Percentiles rank a stretch among this genome's conserved stretches.
Evolutionary conservation across 345 rosid species (phyloP).

Genomic region (Camelina neglecta): DNA sequence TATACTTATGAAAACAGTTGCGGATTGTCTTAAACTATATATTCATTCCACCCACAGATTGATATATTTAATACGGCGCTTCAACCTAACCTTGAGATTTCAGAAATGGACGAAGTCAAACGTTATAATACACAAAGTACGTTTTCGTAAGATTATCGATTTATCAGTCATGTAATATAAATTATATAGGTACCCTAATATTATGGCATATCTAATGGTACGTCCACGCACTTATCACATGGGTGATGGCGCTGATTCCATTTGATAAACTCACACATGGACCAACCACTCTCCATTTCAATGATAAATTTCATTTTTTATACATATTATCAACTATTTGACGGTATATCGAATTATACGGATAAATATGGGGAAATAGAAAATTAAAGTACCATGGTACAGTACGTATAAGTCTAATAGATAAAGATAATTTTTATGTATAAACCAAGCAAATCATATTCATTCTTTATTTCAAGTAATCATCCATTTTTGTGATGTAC

Average conservation of each 20-base stretch:
- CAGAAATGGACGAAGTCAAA: constrained; percentile 28
- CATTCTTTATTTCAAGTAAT: not conserved
- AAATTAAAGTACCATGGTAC: constrained; percentile 26
- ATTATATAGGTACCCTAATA: constrained; percentile 37
- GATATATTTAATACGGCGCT: not conserved
- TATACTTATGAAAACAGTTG: not conserved
- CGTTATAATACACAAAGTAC: constrained; percentile 34
- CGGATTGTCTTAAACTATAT: not conserved
- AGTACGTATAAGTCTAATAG: constrained; percentile 19
- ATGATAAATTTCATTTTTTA: not conserved
- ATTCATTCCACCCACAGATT: constrained; percentile 23
- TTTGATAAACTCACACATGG: constrained; percentile 47
- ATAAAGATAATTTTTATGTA: not conserved
- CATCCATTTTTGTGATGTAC: constrained; percentile 6
- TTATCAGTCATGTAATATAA: constrained; percentile 4
- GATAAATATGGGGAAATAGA: not conserved
- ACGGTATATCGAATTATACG: not conserved
- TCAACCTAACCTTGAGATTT: constrained; percentile 15
- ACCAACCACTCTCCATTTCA: constrained; percentile 51
- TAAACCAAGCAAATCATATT: constrained; percentile 17
- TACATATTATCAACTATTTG: not conserved
- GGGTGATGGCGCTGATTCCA: constrained; percentile 50
- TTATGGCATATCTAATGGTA: constrained; percentile 55
- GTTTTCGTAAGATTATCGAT: constrained; percentile 24
- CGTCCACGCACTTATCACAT: constrained; percentile 55